Conservation (phyloP, 2,329 filamentous ascomycete species). For the Botryotinia convoluta region DNA sequence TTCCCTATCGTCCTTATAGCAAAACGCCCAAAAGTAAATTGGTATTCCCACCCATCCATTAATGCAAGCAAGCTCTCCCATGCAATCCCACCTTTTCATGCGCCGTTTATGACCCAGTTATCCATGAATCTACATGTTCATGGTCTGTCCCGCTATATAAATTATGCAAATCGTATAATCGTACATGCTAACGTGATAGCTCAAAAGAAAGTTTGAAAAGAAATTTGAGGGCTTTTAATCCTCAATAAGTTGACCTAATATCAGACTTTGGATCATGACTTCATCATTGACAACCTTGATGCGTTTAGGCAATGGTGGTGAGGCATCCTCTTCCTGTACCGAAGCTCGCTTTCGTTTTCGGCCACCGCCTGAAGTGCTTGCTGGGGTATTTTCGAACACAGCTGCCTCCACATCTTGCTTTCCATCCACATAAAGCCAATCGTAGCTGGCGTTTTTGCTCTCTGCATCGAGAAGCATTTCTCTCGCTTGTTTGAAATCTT, state of each 20-base stretch:
- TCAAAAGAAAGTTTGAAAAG: neutral
- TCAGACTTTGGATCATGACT: constrained; percentile 87
- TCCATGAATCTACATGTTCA: neutral
- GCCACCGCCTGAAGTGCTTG: constrained; percentile 35
- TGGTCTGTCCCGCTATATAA: neutral
- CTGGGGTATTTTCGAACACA: constrained; percentile 33
- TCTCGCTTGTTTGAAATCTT: constrained; percentile 64
- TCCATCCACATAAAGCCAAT: constrained; percentile 78
- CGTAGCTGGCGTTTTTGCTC: constrained; percentile 51
- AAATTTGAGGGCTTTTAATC: constrained; percentile 12
- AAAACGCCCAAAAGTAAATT: constrained; percentile 4
- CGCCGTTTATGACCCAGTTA: neutral
- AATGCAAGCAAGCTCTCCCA: neutral
- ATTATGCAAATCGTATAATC: neutral
- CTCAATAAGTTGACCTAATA: constrained; percentile 70
- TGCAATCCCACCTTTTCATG: neutral
- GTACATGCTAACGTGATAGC: neutral
- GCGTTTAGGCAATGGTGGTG: constrained; percentile 46
- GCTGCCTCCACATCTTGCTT: constrained; percentile 46
- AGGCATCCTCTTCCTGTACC: constrained; percentile 36
- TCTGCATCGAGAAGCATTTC: constrained; percentile 54
- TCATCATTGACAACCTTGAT: constrained; percentile 77
- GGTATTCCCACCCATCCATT: neutral
- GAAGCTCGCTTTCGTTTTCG: constrained; percentile 46
- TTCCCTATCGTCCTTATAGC: neutral